Evolutionary conservation across 306 rosid species (phyloP), one percentile per base, ranked within the genome.

Genomic region (Geum urbanum): DNA sequence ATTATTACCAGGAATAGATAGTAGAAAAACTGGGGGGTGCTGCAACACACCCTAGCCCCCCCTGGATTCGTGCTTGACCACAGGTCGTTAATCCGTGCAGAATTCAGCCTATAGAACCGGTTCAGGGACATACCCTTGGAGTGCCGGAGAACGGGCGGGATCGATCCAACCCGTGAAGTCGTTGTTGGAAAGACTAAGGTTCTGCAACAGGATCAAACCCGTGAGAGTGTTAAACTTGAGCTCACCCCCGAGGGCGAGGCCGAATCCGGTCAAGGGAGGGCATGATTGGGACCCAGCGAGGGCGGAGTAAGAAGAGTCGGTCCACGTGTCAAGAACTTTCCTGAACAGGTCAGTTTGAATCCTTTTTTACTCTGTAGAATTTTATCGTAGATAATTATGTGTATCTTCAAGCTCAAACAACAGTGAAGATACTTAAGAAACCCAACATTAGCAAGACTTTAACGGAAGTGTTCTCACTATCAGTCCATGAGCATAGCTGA

Each of bases 111-210:
- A 66, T 86, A 88, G 84, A 92, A 92, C 7, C 61, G 22, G 80
- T 92, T 92, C 11, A 55, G 9, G 0, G 98, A 92, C 50, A 92
- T 96, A 92, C 90, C 98, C 83, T n/a, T n/a, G n/a, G 90, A 83
- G 80, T 79, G 86, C 84, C 87, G 84, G 16, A 92, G 67, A 3
- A 88, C 79, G 6, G 98, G 98, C 0, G 88, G 90, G n/a, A n/a
- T n/a, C n/a, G 9, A 92, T 61, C 59, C 97, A 74, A 4, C 98
- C 98, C 27, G 89, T 72, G 81, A 92, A 92, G 40, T 37, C 35
- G 63, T 92, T 92, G 4, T 96, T 92, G 13, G 96, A 66, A 24
- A 92, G 89, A 11, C 80, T 85, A 27, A 92, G 88, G 40, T 86
- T 92, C 46, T 19, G 74, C 11, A 92, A 79, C 78, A 72, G 73